Evolutionary conservation across 2,329 filamentous ascomycete genomes (phyloP), one percentile per base, ranked within the genome.

Genomic region (Cryoendolithus antarcticus): DNA sequence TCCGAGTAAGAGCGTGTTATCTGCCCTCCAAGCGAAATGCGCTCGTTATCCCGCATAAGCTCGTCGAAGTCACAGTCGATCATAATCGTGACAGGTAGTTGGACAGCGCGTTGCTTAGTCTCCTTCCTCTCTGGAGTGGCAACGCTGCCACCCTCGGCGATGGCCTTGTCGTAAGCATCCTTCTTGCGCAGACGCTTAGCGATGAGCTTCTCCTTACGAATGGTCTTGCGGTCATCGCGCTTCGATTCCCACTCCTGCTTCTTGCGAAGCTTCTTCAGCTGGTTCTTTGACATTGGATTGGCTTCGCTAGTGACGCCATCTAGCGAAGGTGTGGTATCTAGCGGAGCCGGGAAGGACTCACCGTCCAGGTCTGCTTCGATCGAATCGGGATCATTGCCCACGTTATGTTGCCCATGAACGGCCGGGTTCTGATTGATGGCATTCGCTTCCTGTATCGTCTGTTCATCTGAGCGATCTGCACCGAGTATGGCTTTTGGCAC

Each of bases 1-100:
- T 94, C 86, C 12, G 86, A 86, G 62, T 98, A 98, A 42, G 75
- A 82, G 41, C 91, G 71, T 6, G 86, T 93, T 45, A 98, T 70
- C 61, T 98, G 91, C 41, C 78, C 75, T 1, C 76, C 75, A 9
- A 98, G 71, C 4, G 86, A 94, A 40, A 88, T 78, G 24, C 83
- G 69, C 62, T 98, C 91, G 50, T 82, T 81, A 30, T 89, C 82
- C 37, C 71, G 71, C 91, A 98, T 98, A 55, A 88, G 74, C 32
- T 82, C 69, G 59, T 98, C 88, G 58, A 93, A 98, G 48, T 83
- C 78, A 62, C 89, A 96, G 64, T 98, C 91, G 46, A 98, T 66
- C 43, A 98, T 70, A 48, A 98, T 66, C 0, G 84, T 75, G 13
- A 96, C 65, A 2, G 88, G 86, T 0, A 93, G 71, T 40, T 77